Percentiles rank a stretch among this genome's conserved stretches.
phyloP scores from a whole-genome alignment of 805 yeast genomes.

The Suhomyces sp. region DNA sequence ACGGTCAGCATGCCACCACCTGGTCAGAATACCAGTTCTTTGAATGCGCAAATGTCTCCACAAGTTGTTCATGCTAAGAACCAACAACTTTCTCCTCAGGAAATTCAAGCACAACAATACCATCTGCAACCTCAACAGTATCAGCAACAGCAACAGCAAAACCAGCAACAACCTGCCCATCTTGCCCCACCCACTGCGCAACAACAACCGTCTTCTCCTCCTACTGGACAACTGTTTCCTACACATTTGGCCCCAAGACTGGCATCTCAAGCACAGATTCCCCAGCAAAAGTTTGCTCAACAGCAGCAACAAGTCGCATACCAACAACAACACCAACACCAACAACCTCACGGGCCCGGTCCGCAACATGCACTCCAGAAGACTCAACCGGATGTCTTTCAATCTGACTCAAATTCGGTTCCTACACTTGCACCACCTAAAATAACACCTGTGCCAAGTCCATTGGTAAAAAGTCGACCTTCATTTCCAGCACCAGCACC shows the following conservation, averaged over 20 bases:
- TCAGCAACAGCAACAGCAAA: neutral
- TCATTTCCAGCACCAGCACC: conserved; percentile 3
- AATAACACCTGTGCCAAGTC: neutral
- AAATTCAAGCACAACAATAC: neutral
- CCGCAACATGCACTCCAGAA: conserved; percentile 1
- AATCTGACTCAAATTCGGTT: neutral
- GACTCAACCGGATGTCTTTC: neutral
- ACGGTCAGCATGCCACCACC: conserved; percentile 2
- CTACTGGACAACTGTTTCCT: too few species aligned
- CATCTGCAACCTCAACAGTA: conserved; percentile 1
- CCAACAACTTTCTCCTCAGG: conserved; percentile 1
- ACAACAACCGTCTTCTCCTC: too few species aligned
- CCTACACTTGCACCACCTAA: conserved; percentile 1
- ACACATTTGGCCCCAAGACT: too few species aligned
- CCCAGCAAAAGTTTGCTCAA: neutral
- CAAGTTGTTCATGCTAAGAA: too few species aligned
- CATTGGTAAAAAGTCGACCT: conserved; percentile 1
- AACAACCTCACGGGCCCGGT: conserved; percentile 2
- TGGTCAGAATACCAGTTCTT: too few species aligned
- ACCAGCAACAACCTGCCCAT: neutral
- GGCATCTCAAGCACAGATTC: conserved; percentile 1
- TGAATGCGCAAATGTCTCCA: too few species aligned
- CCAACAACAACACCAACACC: conserved; percentile 1
- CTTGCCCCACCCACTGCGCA: neutral
- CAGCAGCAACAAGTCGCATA: neutral